Percentiles rank a stretch among this genome's conserved stretches.
Evolutionary conservation across 768 basidiomycete species (phyloP).

Genomic region (Asterophora lycoperdoides): DNA sequence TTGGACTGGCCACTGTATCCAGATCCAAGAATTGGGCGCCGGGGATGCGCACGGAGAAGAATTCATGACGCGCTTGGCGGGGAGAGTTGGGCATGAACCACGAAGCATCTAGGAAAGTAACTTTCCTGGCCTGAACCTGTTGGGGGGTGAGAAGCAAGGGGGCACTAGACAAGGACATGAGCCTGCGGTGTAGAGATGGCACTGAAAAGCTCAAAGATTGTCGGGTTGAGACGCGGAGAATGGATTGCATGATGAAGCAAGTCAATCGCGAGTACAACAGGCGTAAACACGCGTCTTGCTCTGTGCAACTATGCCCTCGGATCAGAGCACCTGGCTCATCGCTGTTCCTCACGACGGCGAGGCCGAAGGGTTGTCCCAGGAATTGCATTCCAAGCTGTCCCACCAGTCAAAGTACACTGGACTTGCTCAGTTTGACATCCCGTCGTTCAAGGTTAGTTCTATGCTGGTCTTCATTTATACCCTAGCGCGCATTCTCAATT

Average conservation of each 20-base stretch:
- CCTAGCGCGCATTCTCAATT: slow-evolving; percentile 4
- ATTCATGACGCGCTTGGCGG: slow-evolving; percentile 69
- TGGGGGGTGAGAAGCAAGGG: slow-evolving; percentile 53
- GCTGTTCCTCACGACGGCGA: slow-evolving; percentile 85
- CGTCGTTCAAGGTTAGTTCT: slow-evolving; percentile 79
- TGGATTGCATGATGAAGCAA: slow-evolving; percentile 5
- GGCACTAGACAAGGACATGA: slow-evolving; percentile 36
- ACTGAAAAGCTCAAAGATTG: slow-evolving; percentile 5
- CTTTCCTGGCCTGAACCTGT: slow-evolving; percentile 36
- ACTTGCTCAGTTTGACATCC: slow-evolving; percentile 68
- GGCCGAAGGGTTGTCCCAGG: slow-evolving; percentile 67
- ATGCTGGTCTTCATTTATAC: background rate
- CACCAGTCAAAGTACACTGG: slow-evolving; percentile 53
- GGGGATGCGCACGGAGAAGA: slow-evolving; percentile 60
- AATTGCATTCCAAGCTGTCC: slow-evolving; percentile 58
- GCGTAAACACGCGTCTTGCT: slow-evolving; percentile 17
- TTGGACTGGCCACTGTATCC: slow-evolving; percentile 70
- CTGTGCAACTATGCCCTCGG: slow-evolving; percentile 73
- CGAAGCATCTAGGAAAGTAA: slow-evolving; percentile 66
- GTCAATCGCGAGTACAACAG: slow-evolving; percentile 13
- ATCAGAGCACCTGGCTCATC: slow-evolving; percentile 93
- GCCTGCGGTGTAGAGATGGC: slow-evolving; percentile 16
- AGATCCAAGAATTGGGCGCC: slow-evolving; percentile 73
- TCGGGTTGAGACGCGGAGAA: background rate
- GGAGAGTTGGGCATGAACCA: slow-evolving; percentile 95